Percentiles rank a stretch among this genome's conserved stretches.
Evolutionary conservation across 192 early-diverging fungal genomes (phyloP).

Genomic region (Jimgerdemannia lactiflua): DNA sequence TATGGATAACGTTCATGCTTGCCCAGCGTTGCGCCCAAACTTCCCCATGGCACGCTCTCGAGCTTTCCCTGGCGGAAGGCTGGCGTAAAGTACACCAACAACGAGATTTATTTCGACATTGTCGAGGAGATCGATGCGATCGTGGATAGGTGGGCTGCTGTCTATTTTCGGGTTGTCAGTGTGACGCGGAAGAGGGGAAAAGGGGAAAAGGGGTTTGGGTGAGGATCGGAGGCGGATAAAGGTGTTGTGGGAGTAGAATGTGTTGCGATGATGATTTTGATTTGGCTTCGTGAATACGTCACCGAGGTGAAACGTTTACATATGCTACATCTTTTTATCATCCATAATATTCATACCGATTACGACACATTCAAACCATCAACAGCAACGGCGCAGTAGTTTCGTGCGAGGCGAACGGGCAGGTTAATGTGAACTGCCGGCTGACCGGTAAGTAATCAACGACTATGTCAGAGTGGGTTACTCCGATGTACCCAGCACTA

Average conservation of each 20-base stretch:
- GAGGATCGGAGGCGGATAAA: too few relatives aligned
- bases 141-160: constrained; percentile 55
- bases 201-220: not conserved
- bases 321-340: too few relatives aligned
- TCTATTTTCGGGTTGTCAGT: not conserved
- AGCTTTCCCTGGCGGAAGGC: constrained; percentile 85
- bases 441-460: constrained; percentile 61
- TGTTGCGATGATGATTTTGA: too few relatives aligned
- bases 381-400: constrained; percentile 52
- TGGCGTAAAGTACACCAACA: constrained; percentile 84
- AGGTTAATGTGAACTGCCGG: constrained; percentile 69
- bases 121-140: constrained; percentile 87
- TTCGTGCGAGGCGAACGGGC: constrained; percentile 76
- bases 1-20: not conserved
- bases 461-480: constrained; percentile 1
- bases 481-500: not conserved
- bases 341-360: not conserved
- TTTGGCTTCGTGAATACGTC: too few relatives aligned
- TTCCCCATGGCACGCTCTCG: constrained; percentile 61
- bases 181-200: too few relatives aligned
- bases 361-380: not conserved
- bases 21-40: constrained; percentile 48
- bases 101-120: constrained; percentile 95
- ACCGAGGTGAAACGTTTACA: too few relatives aligned
- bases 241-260: too few relatives aligned